These are phyloP conservation scores for Paramecium biaurelia DNA, from an alignment of 73 alveolate species.

Conservation along the genomic window DNA sequence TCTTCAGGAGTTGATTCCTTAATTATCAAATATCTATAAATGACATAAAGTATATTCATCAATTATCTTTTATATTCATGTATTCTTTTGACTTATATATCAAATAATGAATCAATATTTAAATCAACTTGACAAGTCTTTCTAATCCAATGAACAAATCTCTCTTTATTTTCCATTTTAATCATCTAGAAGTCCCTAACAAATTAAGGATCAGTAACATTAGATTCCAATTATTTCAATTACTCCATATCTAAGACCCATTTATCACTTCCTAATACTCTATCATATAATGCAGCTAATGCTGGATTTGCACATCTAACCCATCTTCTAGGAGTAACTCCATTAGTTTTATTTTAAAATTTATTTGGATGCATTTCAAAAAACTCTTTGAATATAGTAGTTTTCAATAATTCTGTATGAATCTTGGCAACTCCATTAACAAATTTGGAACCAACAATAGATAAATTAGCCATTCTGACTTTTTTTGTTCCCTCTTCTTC, in stretches of 20 bases:
- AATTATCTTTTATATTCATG: constrained; percentile 98
- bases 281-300: constrained; percentile 85
- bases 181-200: constrained; percentile 72
- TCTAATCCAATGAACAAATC: constrained; percentile 85
- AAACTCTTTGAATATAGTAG: constrained; percentile 73
- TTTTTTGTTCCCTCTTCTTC: constrained; percentile 84
- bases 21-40: constrained; percentile 75
- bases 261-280: constrained; percentile 71
- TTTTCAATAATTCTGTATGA: constrained; percentile 82
- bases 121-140: constrained; percentile 69
- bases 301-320: constrained; percentile 97
- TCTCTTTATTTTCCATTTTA: constrained; percentile 80
- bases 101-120: constrained; percentile 57
- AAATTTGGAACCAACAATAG: constrained; percentile 76
- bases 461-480: constrained; percentile 90
- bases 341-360: constrained; percentile 86
- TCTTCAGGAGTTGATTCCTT: constrained; percentile 77
- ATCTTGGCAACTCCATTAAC: constrained; percentile 94
- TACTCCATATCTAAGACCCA: constrained; percentile 81
- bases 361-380: constrained; percentile 74
- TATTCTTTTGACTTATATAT: constrained; percentile 89
- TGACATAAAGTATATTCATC: constrained; percentile 86
- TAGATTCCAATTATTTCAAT: constrained; percentile 66
- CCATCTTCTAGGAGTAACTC: constrained; percentile 99
- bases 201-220: constrained; percentile 68